Conservation (phyloP, 2,329 filamentous ascomycete species). For the Rutstroemia sp. region DNA sequence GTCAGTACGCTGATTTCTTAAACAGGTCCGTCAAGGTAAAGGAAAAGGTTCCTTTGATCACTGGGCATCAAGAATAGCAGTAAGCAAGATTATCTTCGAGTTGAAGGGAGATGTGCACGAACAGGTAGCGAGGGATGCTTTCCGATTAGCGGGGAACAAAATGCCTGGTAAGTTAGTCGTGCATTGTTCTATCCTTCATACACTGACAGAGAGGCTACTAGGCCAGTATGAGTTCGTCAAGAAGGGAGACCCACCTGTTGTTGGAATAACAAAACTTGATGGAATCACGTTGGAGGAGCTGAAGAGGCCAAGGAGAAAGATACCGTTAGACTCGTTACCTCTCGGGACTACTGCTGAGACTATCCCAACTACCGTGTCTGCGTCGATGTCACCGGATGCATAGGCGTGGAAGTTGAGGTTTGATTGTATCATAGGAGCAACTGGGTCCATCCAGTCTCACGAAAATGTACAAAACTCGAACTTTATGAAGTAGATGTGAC, state of each 20-base stretch:
- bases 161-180: constrained; percentile 62
- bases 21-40: constrained; percentile 90
- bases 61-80: constrained; percentile 84
- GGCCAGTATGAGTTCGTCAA: constrained; percentile 88
- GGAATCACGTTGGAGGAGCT: constrained; percentile 77
- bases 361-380: constrained; percentile 16
- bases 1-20: constrained; percentile 10
- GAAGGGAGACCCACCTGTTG: constrained; percentile 82
- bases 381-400: constrained; percentile 23
- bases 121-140: constrained; percentile 87
- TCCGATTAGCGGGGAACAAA: constrained; percentile 90
- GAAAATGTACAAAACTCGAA: background rate
- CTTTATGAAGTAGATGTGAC: background rate
- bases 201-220: constrained; percentile 29
- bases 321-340: constrained; percentile 22
- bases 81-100: constrained; percentile 90
- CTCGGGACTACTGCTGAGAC: constrained; percentile 13
- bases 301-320: constrained; percentile 63
- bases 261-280: constrained; percentile 84
- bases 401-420: constrained; percentile 13
- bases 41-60: constrained; percentile 97
- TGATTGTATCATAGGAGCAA: constrained; percentile 7
- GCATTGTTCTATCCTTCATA: background rate
- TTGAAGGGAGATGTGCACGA: constrained; percentile 89
- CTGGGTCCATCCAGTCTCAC: background rate